Evolutionary conservation across 177 flowering plant species (phyloP), one percentile per base, ranked within the genome.

Genomic region (Vitis hybrid): DNA sequence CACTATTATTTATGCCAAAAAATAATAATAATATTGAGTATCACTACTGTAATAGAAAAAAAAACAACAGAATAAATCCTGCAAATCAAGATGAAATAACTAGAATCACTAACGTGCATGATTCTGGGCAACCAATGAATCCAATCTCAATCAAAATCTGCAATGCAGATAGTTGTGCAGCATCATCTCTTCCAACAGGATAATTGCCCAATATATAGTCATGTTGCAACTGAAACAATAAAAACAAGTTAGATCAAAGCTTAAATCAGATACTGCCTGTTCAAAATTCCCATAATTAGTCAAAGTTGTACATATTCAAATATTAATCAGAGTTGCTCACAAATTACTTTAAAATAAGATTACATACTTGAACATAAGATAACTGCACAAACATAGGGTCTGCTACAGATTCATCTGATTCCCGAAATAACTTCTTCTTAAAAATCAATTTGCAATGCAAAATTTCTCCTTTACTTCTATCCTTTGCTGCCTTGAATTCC

Each of bases 171-270:
- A 96, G 84, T 77, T 94, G 95, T 18, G 97, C 96, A 77, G 98
- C 98, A 83, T 96, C 99, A 74, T 94, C 98, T 77, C 90, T 85
- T 71, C 98, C 99, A 82, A 96, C 97, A 63, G 99, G 99, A 85
- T 96, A 96, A 81, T 96, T 94, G 14, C 99, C 99, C 82, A 87
- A 71, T 19, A 92, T 83, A 82, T 96, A 96, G 80, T 96, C 99
- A 84, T 94, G 97, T 87, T 94, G 99, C 81, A 96, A 78, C 99
- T 96, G 91, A 67, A 73, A 68, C 31, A 78, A 65, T 4, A 68
- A 20, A 49, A 66, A 49, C 58, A 63, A 19, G 61, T 10, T 65
- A 52, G 52, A 71, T 22, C 49, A 77, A 57, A 20, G 20, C 53
- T 12, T 51, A 29, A 16, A 31, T 55, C 9, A 29, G 53, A 61